These are phyloP conservation scores for Salix koriyanagi DNA, from an alignment of 345 rosid genomes.

Conservation along the genomic window DNA sequence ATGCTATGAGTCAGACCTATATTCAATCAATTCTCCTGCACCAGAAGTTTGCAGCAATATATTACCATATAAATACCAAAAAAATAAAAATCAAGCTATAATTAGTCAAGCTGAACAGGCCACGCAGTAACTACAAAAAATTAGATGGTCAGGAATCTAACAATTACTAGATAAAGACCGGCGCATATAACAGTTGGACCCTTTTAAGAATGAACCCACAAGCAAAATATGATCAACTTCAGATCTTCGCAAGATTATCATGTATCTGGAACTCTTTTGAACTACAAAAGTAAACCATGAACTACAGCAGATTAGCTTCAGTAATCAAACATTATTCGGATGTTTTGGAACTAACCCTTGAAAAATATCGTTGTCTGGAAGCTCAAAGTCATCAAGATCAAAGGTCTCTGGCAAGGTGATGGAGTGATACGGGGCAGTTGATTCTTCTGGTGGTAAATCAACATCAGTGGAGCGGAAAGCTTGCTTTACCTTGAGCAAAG, in stretches of 20 bases:
- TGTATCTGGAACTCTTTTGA: not conserved
- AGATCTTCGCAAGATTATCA: not conserved
- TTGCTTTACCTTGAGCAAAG: constrained; percentile 95
- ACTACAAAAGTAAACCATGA: not conserved
- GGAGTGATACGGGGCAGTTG: constrained; percentile 96
- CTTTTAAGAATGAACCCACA: not conserved
- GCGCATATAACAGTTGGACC: not conserved
- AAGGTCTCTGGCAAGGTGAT: constrained; percentile 99
- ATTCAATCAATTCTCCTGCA: not conserved
- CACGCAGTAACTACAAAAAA: not conserved
- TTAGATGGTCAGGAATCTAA: not conserved
- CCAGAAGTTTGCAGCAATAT: not conserved
- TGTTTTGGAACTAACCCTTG: constrained; percentile 70
- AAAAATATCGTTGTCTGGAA: constrained; percentile 87
- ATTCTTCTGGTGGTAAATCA: constrained; percentile 97
- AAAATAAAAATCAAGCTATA: not conserved
- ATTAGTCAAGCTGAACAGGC: not conserved
- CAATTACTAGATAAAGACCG: not conserved
- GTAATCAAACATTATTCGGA: not conserved
- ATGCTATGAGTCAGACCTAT: not conserved
- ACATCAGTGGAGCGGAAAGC: constrained; percentile 98
- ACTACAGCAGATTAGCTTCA: not conserved
- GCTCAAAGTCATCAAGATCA: constrained; percentile 99
- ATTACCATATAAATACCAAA: not conserved
- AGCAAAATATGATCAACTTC: not conserved